Evolutionary conservation across 345 rosid species (phyloP).

Genomic region (Hevea brasiliensis): DNA sequence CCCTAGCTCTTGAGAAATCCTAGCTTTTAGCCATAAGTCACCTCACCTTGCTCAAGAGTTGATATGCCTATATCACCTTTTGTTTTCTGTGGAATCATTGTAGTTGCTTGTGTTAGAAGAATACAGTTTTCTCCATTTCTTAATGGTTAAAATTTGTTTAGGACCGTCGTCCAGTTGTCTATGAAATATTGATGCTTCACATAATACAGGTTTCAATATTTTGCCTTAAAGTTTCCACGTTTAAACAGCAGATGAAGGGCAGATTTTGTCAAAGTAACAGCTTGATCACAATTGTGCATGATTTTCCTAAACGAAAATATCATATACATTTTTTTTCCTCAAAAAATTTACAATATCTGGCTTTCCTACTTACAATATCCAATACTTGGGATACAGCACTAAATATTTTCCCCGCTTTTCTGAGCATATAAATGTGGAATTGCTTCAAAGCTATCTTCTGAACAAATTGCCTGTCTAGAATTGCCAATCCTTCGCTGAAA

Average conservation of each 20-base stretch:
- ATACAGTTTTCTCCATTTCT: neutral
- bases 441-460: slow-evolving; percentile 10
- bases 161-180: neutral
- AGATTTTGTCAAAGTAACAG: neutral
- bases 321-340: slow-evolving; percentile 22
- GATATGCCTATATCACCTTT: neutral
- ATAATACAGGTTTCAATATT: neutral
- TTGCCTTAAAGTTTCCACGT: no score
- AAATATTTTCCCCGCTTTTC: neutral
- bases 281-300: neutral
- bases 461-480: neutral
- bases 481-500: neutral
- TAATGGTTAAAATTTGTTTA: neutral
- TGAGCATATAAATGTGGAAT: slow-evolving; percentile 7
- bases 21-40: slow-evolving; percentile 11
- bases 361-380: slow-evolving; percentile 4
- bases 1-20: slow-evolving; percentile 32
- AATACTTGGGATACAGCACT: slow-evolving; percentile 21
- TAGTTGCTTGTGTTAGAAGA: slow-evolving; percentile 6
- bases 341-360: slow-evolving; percentile 28
- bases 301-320: slow-evolving; percentile 9
- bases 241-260: neutral
- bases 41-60: neutral
- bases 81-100: neutral
- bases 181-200: no score